These are phyloP conservation scores for Candida nitratophila DNA, from an alignment of 805 yeast species.

Conservation along the genomic window DNA sequence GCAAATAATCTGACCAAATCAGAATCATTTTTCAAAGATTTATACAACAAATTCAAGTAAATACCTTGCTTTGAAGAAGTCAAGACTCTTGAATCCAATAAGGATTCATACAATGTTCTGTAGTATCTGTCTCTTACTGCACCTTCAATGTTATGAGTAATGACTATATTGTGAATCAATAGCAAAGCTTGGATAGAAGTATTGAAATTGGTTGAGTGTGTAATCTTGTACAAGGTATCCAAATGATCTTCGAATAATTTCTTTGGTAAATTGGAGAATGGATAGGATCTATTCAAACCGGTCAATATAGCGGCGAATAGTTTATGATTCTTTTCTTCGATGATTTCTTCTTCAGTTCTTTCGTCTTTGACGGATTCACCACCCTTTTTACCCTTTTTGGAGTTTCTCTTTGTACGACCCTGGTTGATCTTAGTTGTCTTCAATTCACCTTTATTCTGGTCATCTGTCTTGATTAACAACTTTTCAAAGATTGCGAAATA, in stretches of 20 bases:
- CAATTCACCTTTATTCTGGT: constrained; percentile 29
- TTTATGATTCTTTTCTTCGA: constrained; percentile 77
- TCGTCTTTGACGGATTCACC: constrained; percentile 68
- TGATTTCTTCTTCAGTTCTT: constrained; percentile 55
- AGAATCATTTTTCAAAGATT: constrained; percentile 68
- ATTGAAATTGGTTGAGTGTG: constrained; percentile 90
- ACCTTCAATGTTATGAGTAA: constrained; percentile 45
- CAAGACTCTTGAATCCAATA: constrained; percentile 76
- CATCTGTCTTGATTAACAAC: constrained; percentile 62
- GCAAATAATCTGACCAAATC: constrained; percentile 67
- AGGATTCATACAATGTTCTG: constrained; percentile 82
- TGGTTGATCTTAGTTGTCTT: constrained; percentile 36
- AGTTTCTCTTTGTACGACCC: constrained; percentile 62
- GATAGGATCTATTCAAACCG: constrained; percentile 94
- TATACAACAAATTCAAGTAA: constrained; percentile 78
- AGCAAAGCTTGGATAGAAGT: constrained; percentile 90
- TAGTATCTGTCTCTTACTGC: constrained; percentile 54
- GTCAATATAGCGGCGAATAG: constrained; percentile 86
- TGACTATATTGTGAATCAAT: constrained; percentile 73
- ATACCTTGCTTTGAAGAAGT: constrained; percentile 91
- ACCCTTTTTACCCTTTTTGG: constrained; percentile 82
- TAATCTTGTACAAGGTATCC: constrained; percentile 78
- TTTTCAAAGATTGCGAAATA: constrained; percentile 86
- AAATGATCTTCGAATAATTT: constrained; percentile 69
- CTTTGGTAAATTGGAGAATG: constrained; percentile 72